Evolutionary conservation across 2,329 filamentous ascomycete species (phyloP).

Genomic region (Fusarium armeniacum): DNA sequence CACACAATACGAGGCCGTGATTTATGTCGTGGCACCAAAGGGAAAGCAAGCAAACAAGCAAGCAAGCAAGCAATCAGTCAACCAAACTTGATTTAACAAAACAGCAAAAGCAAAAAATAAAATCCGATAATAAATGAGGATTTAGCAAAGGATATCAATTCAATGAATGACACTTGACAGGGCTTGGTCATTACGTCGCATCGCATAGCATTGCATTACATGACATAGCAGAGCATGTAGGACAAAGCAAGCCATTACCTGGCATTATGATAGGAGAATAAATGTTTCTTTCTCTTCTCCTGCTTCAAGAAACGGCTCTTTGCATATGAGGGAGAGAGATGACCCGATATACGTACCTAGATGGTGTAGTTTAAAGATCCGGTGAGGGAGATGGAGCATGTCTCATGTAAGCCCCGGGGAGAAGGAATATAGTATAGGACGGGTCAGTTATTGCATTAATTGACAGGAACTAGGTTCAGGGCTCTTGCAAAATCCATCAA

Average conservation of each 20-base stretch:
- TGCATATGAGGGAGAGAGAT: conserved; percentile 23
- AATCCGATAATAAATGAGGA: conserved; percentile 3
- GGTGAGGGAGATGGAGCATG: conserved; percentile 25
- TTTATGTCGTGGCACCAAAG: conserved; percentile 47
- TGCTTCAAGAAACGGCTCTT: conserved; percentile 27
- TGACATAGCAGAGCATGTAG: conserved; percentile 28
- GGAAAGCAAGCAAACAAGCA: conserved; percentile 13
- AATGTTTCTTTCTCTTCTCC: conserved; percentile 13
- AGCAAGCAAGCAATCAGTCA: conserved; percentile 15
- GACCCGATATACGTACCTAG: conserved; percentile 1
- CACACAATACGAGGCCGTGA: conserved; percentile 41
- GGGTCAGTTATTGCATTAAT: conserved; percentile 2
- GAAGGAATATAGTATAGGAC: conserved; percentile 7
- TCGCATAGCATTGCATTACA: conserved; percentile 16
- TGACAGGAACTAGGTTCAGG: conserved; percentile 13
- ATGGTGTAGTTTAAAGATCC: conserved; percentile 21
- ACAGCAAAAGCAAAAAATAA: background rate
- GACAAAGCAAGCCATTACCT: conserved; percentile 39
- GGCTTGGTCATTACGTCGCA: conserved; percentile 37
- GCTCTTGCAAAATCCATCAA: conserved; percentile 9
- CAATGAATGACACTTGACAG: conserved; percentile 33
- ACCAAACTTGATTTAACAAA: conserved; percentile 35
- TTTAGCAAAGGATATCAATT: conserved; percentile 14
- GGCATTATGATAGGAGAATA: conserved; percentile 20
- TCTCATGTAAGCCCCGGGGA: conserved; percentile 39